Base-by-base conservation (phyloP, 1,284 basidiomycete genomes). In the Pseudozyma pruni region DNA sequence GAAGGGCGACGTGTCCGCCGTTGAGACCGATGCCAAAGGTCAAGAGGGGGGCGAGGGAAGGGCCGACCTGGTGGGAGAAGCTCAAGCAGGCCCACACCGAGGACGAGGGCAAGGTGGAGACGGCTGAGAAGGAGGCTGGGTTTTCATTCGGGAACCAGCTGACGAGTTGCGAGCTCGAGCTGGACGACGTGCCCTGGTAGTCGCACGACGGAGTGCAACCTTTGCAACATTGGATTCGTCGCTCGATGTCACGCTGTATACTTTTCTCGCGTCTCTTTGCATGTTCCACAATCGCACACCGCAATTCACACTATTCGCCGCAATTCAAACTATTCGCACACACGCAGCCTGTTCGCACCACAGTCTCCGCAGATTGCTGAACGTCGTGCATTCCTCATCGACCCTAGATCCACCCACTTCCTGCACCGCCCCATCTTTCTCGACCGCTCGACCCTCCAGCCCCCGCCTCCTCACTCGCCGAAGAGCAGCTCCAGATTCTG, bases 401-500 rank as follows among this genome's bases (percentile, higher is more conserved):
- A 32, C 10, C 4, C 42, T 22, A 8, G 25, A 41, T 41, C 23
- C 16, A 20, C 5, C 19, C n/a, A 11, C 10, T 40, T 29, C 27
- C 11, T 29, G n/a, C n/a, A n/a, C n/a, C n/a, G n/a, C n/a, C n/a
- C n/a, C n/a, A n/a, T n/a, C n/a, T n/a, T n/a, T n/a, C n/a, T n/a
- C n/a, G n/a, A n/a, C n/a, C n/a, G n/a, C n/a, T n/a, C n/a, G n/a
- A n/a, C n/a, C n/a, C 14, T 23, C 22, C 38, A 14, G 11, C 22
- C 13, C 22, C 11, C 22, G 20, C 22, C 16, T 22, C 37, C 27
- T 34, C 27, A 72, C 16, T 66, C 68, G 10, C 53, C 68, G 48
- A 80, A 80, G 8, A 80, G 60, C 20, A 79, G 35, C 38, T 76
- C 75, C n/a, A 81, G 32, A 39, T 81, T 78, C 45, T 73, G 66